A percentile compares a stretch with the other conserved stretches of the same genome.
These are phyloP conservation scores for Aspergillus aculeatus DNA, from an alignment of 2,329 filamentous ascomycete genomes.

Conservation along the genomic window DNA sequence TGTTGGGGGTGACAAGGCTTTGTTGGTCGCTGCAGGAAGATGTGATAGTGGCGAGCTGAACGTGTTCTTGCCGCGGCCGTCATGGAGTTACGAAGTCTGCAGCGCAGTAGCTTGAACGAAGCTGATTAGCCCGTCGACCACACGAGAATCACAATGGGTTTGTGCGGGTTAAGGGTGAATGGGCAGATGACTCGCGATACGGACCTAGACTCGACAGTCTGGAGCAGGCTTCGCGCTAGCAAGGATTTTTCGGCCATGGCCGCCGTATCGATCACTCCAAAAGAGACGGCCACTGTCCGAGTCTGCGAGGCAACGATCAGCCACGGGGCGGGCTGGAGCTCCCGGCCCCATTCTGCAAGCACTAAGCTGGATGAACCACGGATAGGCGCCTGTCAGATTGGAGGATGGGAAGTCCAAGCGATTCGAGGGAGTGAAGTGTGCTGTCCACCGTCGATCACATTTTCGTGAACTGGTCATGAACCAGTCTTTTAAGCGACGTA, in stretches of 20 bases:
- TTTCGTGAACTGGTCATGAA: not conserved
- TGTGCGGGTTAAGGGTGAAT: not conserved
- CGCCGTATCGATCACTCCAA: not conserved
- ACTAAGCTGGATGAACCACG: not conserved
- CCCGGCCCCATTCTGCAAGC: not conserved
- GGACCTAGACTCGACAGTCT: not conserved
- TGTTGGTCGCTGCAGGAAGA: not conserved
- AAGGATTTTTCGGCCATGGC: not conserved
- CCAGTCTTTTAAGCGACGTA: not conserved
- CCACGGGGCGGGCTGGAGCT: conserved; percentile 1
- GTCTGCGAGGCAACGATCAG: not conserved
- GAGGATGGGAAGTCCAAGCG: not conserved
- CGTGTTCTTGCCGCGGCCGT: not conserved
- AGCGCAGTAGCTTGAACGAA: not conserved
- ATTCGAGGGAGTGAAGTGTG: not conserved
- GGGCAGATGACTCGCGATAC: not conserved
- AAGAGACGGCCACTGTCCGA: not conserved
- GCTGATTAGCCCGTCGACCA: not conserved
- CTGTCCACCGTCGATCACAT: not conserved
- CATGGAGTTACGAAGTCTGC: not conserved
- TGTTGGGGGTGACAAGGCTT: not conserved
- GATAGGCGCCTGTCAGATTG: not conserved
- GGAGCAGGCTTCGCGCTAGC: not conserved
- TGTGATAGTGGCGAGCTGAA: not conserved
- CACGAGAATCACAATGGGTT: not conserved